Percentiles rank a stretch among this genome's conserved stretches.
Evolutionary conservation across 2,329 filamentous ascomycete genomes (phyloP).

Genomic region (Penicillium sp.): DNA sequence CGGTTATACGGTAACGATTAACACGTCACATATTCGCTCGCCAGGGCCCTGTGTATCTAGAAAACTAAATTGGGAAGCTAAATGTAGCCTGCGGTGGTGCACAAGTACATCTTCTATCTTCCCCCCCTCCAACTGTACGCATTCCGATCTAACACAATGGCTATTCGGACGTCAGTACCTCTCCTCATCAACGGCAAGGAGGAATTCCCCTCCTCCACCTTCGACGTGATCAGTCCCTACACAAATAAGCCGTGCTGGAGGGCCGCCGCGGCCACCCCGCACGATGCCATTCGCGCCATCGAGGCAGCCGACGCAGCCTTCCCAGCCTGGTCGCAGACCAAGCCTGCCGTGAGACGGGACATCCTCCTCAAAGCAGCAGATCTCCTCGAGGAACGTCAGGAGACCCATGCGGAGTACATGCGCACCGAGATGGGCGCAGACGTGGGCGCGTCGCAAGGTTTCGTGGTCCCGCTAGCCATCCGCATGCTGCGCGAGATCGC

Average conservation of each 20-base stretch:
- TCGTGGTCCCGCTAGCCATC: constrained; percentile 32
- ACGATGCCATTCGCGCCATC: constrained; percentile 45
- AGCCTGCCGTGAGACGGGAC: constrained; percentile 60
- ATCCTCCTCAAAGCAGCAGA: constrained; percentile 69
- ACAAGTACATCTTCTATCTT: too few species aligned
- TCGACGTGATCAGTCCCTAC: constrained; percentile 54
- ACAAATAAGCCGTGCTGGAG: constrained; percentile 53
- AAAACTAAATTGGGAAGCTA: too few species aligned
- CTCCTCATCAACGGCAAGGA: constrained; percentile 41
- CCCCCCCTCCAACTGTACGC: not conserved
- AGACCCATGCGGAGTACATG: constrained; percentile 60
- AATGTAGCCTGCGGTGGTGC: too few species aligned
- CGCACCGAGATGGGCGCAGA: constrained; percentile 53
- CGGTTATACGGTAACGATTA: too few species aligned
- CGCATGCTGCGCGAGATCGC: constrained; percentile 50
- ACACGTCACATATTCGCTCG: too few species aligned
- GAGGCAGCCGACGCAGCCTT: constrained; percentile 63
- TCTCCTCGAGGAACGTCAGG: constrained; percentile 44
- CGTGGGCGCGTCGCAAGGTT: constrained; percentile 31
- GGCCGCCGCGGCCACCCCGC: constrained; percentile 52
- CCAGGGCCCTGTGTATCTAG: too few species aligned
- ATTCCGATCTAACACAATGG: constrained; percentile 1
- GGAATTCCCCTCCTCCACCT: constrained; percentile 29
- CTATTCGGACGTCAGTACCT: constrained; percentile 27
- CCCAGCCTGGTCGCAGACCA: constrained; percentile 62